Base-by-base conservation (phyloP, 129 eudicot species). In the Smallanthus sonchifolius region DNA sequence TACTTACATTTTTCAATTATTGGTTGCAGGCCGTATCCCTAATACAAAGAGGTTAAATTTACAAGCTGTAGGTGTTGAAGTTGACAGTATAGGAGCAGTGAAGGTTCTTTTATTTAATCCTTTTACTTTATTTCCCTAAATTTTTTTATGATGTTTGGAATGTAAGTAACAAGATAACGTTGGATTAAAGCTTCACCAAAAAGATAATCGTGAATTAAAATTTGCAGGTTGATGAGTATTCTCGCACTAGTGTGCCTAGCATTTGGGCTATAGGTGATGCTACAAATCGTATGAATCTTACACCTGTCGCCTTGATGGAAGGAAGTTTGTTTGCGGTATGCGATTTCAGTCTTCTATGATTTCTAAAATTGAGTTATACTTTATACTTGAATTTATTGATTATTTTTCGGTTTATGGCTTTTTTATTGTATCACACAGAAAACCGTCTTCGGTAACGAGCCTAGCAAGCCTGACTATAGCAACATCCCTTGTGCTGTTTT, bases 251-350 rank as follows among this genome's bases (percentile, higher is more conserved):
- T 54, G 74, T 94, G 63, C 91, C 97, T 44, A 90, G 90, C 86
- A 86, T 94, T 74, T 90, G 97, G 98, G 98, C 98, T 54, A 82
- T 94, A 56, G 97, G 97, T 63, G 97, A 94, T 83, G 97, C 76
- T 57, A 90, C 97, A 70, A 90, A 94, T 63, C 82, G 97, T 59
- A 86, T 94, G 88, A 90, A 94, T 84, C 98, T 94, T 69, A 94
- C 98, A 73, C 98, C 98, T 52, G 93, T 94, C 2, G 98, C 98
- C 61, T 82, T 94, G 67, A 88, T 88, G 97, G 98, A 94, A 82
- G 98, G 96, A 80, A 84, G 88, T 73, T 75, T 82, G 51, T 90
- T 94, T 77, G 97, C 97, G 6, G 98, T 94, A 88, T 72, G 96
- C 80, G 45, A 38, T 61, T 73, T 47, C 59, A 28, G 30, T 59